Conservation (phyloP, 2,329 filamentous ascomycete species). For the Aspergillus cejpii region DNA sequence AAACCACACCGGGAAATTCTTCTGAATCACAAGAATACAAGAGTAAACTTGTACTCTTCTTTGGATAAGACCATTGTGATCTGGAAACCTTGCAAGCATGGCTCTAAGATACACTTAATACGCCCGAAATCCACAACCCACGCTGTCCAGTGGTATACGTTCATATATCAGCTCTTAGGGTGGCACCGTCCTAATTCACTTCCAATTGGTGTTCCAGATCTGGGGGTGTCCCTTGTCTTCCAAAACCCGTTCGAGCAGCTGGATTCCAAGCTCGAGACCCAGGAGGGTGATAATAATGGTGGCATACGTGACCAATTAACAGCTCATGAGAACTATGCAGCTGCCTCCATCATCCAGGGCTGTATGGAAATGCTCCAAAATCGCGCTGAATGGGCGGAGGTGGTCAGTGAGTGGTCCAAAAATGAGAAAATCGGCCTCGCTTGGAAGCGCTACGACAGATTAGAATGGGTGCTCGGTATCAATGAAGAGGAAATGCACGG, state of each 20-base stretch:
- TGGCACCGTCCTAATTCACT: conserved; percentile 52
- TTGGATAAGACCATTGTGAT: conserved; percentile 62
- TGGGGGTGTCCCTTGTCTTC: conserved; percentile 53
- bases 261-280: conserved; percentile 34
- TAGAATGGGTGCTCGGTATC: conserved; percentile 61
- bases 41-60: conserved; percentile 58
- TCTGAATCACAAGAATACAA: conserved; percentile 48
- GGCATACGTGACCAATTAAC: conserved; percentile 32
- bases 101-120: conserved; percentile 57
- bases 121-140: conserved; percentile 55
- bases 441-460: conserved; percentile 62
- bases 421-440: conserved; percentile 57
- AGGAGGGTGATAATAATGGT: conserved; percentile 42
- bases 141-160: conserved; percentile 63
- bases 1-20: conserved; percentile 53
- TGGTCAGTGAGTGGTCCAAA: conserved; percentile 54
- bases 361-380: conserved; percentile 55
- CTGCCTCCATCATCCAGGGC: conserved; percentile 49
- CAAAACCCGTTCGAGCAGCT: conserved; percentile 54
- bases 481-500: conserved; percentile 65
- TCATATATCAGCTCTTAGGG: conserved; percentile 54
- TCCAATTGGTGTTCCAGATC: conserved; percentile 57
- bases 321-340: conserved; percentile 50
- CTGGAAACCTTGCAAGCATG: conserved; percentile 50
- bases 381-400: conserved; percentile 53